Conservation (phyloP, 2,329 filamentous ascomycete genomes). For the Colletotrichum phormii region DNA sequence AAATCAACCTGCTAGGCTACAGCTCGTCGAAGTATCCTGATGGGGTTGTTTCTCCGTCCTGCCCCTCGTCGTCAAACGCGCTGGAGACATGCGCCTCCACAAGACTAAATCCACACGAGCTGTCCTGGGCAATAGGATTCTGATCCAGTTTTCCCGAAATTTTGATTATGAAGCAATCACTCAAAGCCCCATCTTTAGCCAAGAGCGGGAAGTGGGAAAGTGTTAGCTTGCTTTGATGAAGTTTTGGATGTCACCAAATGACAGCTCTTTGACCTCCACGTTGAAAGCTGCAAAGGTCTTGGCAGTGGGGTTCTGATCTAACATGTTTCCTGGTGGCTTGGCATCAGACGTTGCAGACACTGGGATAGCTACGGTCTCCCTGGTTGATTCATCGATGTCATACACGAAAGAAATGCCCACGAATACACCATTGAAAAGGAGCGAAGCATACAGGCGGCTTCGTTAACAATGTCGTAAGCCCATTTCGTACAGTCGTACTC, state of each 20-base stretch:
- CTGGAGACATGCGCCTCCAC: background rate
- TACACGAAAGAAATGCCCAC: background rate
- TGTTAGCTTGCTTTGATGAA: constrained; percentile 2
- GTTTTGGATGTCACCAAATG: constrained; percentile 15
- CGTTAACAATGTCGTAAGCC: background rate
- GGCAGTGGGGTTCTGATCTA: background rate
- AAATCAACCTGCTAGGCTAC: background rate
- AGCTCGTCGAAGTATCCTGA: background rate
- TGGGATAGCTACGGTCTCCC: background rate
- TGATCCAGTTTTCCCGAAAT: background rate
- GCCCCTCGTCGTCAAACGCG: background rate
- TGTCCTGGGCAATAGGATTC: background rate
- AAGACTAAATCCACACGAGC: background rate
- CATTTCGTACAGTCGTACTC: background rate
- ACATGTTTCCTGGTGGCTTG: background rate
- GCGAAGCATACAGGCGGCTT: background rate
- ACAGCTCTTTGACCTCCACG: background rate
- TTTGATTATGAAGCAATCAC: constrained; percentile 3
- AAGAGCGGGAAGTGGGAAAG: constrained; percentile 9
- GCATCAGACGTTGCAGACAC: background rate
- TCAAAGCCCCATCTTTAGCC: background rate
- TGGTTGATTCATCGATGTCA: background rate
- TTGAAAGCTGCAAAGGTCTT: background rate
- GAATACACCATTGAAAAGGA: background rate
- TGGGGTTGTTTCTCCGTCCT: background rate